Percentiles rank a stretch among this genome's conserved stretches.
These are phyloP conservation scores for Tillandsia fasciculata DNA, from an alignment of 176 grass and related monocot genomes.

Conservation along the genomic window DNA sequence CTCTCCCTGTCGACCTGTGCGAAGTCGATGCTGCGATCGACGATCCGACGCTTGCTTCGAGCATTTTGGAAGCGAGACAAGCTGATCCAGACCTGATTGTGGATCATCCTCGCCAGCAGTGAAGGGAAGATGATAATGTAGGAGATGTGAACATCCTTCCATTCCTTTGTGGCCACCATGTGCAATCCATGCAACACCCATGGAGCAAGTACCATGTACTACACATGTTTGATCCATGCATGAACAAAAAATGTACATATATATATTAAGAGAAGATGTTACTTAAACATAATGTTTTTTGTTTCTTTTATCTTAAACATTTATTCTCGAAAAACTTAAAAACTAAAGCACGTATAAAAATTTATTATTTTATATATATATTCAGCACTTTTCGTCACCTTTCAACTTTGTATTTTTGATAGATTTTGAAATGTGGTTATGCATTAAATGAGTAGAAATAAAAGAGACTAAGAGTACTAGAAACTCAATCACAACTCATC, in stretches of 20 bases:
- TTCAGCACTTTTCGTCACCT: no score
- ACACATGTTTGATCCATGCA: not conserved
- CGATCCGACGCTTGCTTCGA: constrained; percentile 59
- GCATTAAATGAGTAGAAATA: no score
- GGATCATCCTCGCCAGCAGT: not conserved
- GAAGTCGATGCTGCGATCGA: constrained; percentile 78
- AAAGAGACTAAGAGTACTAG: no score
- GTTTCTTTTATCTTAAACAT: no score
- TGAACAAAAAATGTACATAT: not conserved
- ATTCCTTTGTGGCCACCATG: constrained; percentile 22
- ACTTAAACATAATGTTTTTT: not conserved
- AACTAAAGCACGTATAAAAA: no score
- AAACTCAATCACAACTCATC: not conserved
- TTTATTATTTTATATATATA: no score
- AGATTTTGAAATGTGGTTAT: no score
- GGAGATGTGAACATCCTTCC: constrained; percentile 21
- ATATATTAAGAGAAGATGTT: not conserved
- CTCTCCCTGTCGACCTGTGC: constrained; percentile 84
- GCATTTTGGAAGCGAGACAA: constrained; percentile 62
- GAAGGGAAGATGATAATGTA: constrained; percentile 27
- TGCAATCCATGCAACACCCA: constrained; percentile 36
- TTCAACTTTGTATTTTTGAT: no score
- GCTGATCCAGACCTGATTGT: constrained; percentile 2
- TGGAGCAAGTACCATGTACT: constrained; percentile 52
- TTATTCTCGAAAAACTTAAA: no score